Evolutionary conservation across 371 early-diverging fungal genomes (phyloP), one percentile per base, ranked within the genome.

Genomic region (Mortierella sp.): DNA sequence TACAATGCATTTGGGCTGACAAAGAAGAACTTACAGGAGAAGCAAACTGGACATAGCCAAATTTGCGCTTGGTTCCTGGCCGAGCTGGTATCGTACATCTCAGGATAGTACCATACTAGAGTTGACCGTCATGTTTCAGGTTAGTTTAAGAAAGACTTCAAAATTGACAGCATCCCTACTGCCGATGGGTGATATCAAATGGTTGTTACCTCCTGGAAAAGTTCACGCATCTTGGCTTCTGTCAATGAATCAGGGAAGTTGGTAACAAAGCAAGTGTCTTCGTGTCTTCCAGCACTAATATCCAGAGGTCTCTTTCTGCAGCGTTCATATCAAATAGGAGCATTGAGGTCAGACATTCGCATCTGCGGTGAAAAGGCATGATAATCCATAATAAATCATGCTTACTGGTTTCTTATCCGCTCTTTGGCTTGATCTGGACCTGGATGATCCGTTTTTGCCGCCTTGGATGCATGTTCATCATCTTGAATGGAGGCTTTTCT

Each of bases 131-230:
- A 39, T n/a, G n/a, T n/a, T n/a, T n/a, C n/a, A n/a, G n/a, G n/a
- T n/a, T n/a, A n/a, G n/a, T n/a, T n/a, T n/a, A n/a, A n/a, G n/a
- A n/a, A n/a, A n/a, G n/a, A n/a, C n/a, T n/a, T n/a, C n/a, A n/a
- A n/a, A n/a, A n/a, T n/a, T n/a, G n/a, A n/a, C n/a, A n/a, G n/a
- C n/a, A n/a, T n/a, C n/a, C n/a, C n/a, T n/a, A n/a, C n/a, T n/a
- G n/a, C n/a, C n/a, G n/a, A n/a, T n/a, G n/a, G n/a, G n/a, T n/a
- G n/a, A 24, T 19, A 24, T 17, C 2, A 1, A 4, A n/a, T n/a
- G n/a, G n/a, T n/a, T n/a, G n/a, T n/a, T 60, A 63, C 76, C 62
- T 69, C 60, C 37, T 54, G 21, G 24, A 76, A 76, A 19, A 76
- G 17, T 21, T 59, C 57, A 15, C 47, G 54, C 51, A 76, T 17